These are phyloP conservation scores for Liriodendron chinense DNA, from an alignment of 164 flowering plant genomes.

Conservation along the genomic window DNA sequence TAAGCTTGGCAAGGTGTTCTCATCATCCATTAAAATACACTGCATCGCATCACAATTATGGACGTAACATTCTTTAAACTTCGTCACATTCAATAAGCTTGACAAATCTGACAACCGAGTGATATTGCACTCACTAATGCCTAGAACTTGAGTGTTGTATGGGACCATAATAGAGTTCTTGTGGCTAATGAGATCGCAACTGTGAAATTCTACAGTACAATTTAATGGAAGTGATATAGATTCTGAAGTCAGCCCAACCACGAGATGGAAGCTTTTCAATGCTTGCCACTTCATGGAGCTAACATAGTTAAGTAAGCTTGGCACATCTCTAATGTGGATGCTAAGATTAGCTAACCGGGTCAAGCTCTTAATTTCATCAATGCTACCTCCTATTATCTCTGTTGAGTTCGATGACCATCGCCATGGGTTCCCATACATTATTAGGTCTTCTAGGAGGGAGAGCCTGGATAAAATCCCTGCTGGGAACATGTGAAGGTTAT, in stretches of 20 bases:
- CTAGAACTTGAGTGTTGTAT: not conserved
- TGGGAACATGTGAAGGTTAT: not conserved
- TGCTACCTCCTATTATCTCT: not conserved
- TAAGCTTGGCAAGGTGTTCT: not conserved
- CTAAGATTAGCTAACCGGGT: not conserved
- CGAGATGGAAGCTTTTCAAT: slow-evolving; percentile 4
- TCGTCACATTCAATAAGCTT: not conserved
- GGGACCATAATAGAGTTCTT: slow-evolving; percentile 2
- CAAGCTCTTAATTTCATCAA: slow-evolving; percentile 7
- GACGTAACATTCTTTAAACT: slow-evolving; percentile 5
- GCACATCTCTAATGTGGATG: not conserved
- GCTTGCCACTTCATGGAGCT: not conserved
- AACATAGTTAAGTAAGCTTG: not conserved
- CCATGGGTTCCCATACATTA: no score
- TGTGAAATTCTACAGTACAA: not conserved
- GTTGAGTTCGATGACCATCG: not conserved
- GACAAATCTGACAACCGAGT: not conserved
- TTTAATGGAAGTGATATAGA: not conserved
- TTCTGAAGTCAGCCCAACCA: not conserved
- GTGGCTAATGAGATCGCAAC: not conserved
- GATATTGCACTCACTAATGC: not conserved
- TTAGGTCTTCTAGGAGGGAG: no score
- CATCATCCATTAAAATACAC: not conserved
- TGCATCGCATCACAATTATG: not conserved
- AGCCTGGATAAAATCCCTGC: not conserved